Conservation (phyloP, 225 moss, liverwort and hornwort genomes). For the Anthoceros angustus region DNA sequence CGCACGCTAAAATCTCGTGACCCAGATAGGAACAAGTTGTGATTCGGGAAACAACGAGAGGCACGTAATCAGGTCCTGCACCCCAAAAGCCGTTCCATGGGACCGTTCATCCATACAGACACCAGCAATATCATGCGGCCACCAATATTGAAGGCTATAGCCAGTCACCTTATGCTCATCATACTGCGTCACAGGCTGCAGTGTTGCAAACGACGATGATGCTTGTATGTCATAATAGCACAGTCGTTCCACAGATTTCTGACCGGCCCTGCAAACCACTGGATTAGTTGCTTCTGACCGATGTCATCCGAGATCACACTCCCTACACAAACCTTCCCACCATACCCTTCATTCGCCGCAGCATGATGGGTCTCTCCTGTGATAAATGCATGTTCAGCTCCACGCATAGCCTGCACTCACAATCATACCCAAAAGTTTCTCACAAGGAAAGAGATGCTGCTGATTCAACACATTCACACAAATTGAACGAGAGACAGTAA, state of each 20-base stretch:
- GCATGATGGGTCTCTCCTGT: conserved; percentile 96
- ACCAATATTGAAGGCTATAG: background rate
- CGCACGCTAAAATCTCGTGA: conserved; percentile 93
- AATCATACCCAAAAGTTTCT: background rate
- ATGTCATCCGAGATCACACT: conserved; percentile 11
- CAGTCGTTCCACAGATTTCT: conserved; percentile 84
- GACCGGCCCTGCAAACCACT: conserved; percentile 50
- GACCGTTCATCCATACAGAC: background rate
- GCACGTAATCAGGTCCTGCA: conserved; percentile 97
- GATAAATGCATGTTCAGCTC: conserved; percentile 84
- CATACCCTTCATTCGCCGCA: conserved; percentile 85
- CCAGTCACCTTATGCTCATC: conserved; percentile 76
- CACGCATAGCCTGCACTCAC: conserved; percentile 73
- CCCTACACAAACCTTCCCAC: conserved; percentile 1
- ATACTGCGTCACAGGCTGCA: conserved; percentile 89
- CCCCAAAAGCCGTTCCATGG: background rate
- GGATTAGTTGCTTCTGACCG: background rate
- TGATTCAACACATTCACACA: background rate
- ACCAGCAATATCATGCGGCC: background rate
- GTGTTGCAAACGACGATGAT: conserved; percentile 56
- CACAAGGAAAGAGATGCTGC: background rate
- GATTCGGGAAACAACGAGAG: conserved; percentile 88
- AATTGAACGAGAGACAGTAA: background rate
- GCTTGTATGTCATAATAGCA: conserved; percentile 90
- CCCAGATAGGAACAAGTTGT: conserved; percentile 82